Percentiles rank a stretch among this genome's conserved stretches.
Conservation (phyloP, 805 yeast genomes). For the Wickerhamomyces alni region DNA sequence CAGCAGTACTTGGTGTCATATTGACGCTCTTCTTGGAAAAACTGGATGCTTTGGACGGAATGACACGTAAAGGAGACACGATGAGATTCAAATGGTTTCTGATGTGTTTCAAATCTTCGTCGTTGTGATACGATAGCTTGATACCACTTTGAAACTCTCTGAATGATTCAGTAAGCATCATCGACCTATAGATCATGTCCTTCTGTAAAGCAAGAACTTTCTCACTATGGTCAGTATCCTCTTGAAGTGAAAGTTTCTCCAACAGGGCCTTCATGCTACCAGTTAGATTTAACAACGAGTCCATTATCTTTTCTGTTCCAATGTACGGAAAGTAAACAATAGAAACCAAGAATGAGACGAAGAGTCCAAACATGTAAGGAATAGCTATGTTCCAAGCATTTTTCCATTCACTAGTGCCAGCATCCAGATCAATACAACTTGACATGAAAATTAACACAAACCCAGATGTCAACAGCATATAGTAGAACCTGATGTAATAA, state of each 20-base stretch:
- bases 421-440: constrained; percentile 19
- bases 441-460: constrained; percentile 30
- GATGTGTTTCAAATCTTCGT: constrained; percentile 26
- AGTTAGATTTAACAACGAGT: constrained; percentile 21
- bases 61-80: constrained; percentile 33
- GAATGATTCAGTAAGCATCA: constrained; percentile 32
- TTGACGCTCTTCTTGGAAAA: constrained; percentile 5
- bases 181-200: constrained; percentile 25
- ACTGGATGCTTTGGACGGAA: constrained; percentile 25
- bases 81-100: constrained; percentile 38
- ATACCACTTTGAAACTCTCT: constrained; percentile 38
- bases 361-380: constrained; percentile 39
- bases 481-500: constrained; percentile 33
- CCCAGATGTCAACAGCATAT: constrained; percentile 30
- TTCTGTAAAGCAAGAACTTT: constrained; percentile 20
- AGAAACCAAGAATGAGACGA: constrained; percentile 31
- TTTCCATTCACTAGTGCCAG: constrained; percentile 27
- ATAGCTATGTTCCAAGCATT: constrained; percentile 36
- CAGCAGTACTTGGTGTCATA: not conserved
- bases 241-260: constrained; percentile 6
- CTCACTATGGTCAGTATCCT: constrained; percentile 11
- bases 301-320: constrained; percentile 30
- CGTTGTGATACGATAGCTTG: constrained; percentile 29
- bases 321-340: constrained; percentile 32
- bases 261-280: constrained; percentile 22